These are phyloP conservation scores for Immersiporthe knoxdaviesiana DNA, from an alignment of 2,329 filamentous ascomycete species.

Conservation along the genomic window DNA sequence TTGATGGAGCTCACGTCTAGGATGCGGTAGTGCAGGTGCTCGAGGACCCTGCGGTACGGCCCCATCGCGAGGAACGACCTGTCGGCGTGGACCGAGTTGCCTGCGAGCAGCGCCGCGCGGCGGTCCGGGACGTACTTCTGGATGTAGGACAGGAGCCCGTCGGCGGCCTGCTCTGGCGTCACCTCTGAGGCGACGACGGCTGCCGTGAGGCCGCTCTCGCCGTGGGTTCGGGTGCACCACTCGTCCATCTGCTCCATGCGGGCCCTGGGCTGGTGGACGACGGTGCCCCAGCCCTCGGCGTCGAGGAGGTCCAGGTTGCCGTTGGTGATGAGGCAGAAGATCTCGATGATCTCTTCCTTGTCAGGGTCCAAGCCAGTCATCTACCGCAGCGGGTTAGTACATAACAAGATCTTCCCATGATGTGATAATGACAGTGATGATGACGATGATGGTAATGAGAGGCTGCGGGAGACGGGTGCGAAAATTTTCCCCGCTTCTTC, in stretches of 20 bases:
- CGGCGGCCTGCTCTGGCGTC: conserved; percentile 72
- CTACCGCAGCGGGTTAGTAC: conserved; percentile 48
- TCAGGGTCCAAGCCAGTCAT: conserved; percentile 89
- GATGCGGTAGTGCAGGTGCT: conserved; percentile 86
- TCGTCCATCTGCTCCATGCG: conserved; percentile 79
- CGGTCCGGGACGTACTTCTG: conserved; percentile 68
- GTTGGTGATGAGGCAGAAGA: conserved; percentile 90
- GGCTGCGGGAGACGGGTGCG: background rate
- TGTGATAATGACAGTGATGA: background rate
- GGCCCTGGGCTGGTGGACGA: conserved; percentile 73
- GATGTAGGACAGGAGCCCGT: conserved; percentile 77
- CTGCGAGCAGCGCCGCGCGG: conserved; percentile 75
- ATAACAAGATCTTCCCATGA: conserved; percentile 2
- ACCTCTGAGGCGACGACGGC: conserved; percentile 74
- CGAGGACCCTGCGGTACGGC: conserved; percentile 74
- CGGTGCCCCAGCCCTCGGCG: conserved; percentile 73
- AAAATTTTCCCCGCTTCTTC: background rate
- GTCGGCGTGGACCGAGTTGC: conserved; percentile 93
- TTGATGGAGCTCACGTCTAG: conserved; percentile 92
- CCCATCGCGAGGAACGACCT: conserved; percentile 74
- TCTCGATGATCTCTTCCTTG: conserved; percentile 83
- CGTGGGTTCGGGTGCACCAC: conserved; percentile 86
- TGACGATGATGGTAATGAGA: background rate
- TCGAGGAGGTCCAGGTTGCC: conserved; percentile 77
- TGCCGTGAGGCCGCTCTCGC: conserved; percentile 76